Evolutionary conservation across 805 yeast species (phyloP).

Genomic region (Metschnikowia matae): DNA sequence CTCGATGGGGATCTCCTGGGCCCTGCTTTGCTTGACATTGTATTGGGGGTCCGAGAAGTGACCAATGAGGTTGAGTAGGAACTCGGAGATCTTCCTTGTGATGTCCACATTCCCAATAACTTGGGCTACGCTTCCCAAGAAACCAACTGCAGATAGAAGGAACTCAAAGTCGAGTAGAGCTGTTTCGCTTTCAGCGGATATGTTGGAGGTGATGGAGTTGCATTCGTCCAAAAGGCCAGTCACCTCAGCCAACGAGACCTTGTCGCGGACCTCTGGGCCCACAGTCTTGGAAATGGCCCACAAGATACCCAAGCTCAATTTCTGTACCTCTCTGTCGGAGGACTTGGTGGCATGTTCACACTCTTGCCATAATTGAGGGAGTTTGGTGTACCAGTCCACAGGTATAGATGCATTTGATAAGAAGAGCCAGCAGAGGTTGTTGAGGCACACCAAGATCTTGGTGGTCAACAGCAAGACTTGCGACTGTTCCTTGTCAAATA

Average conservation of each 20-base stretch:
- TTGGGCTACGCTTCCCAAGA: constrained; percentile 49
- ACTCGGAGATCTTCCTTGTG: constrained; percentile 44
- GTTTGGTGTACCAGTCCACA: constrained; percentile 35
- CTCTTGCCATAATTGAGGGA: constrained; percentile 29
- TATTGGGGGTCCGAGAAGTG: constrained; percentile 13
- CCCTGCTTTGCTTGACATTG: constrained; percentile 14
- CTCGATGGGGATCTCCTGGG: constrained; percentile 49
- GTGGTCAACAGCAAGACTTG: constrained; percentile 39
- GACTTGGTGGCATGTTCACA: constrained; percentile 12
- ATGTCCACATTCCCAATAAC: constrained; percentile 41
- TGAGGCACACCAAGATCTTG: constrained; percentile 61
- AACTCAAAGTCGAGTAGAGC: constrained; percentile 31
- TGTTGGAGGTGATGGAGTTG: constrained; percentile 8
- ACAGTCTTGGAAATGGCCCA: constrained; percentile 38
- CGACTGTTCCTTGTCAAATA: constrained; percentile 28
- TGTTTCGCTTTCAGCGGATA: constrained; percentile 17
- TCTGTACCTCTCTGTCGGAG: constrained; percentile 24
- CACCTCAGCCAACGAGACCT: constrained; percentile 26
- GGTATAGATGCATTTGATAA: constrained; percentile 30
- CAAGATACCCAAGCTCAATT: constrained; percentile 30
- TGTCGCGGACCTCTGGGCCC: constrained; percentile 30
- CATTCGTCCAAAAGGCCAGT: constrained; percentile 23
- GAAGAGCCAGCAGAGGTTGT: constrained; percentile 65
- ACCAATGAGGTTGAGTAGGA: constrained; percentile 28
- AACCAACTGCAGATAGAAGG: constrained; percentile 45